phyloP scores from a whole-genome alignment of 305 asterid genomes.

The Fraxinus ornus region DNA sequence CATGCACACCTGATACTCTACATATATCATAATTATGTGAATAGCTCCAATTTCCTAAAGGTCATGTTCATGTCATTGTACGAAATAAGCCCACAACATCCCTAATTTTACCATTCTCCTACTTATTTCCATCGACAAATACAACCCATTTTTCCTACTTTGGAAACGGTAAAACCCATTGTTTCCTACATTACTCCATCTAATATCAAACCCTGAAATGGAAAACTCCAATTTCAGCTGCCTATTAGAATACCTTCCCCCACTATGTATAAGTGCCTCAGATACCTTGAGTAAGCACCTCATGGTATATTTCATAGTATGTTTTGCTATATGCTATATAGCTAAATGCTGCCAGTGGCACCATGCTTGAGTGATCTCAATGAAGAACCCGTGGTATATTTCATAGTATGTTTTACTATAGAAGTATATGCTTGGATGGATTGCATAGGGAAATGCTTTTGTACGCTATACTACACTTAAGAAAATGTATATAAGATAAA shows the following conservation, averaged over 20 bases:
- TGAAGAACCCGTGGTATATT: background rate
- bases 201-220: background rate
- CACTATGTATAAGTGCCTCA: background rate
- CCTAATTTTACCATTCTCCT: background rate
- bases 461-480: background rate
- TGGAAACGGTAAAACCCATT: constrained; percentile 11
- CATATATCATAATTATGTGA: background rate
- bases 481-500: background rate
- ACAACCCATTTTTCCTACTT: background rate
- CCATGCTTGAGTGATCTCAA: background rate
- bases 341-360: background rate
- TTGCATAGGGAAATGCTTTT: background rate
- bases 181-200: background rate
- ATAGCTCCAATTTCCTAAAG: background rate
- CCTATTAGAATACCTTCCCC: background rate
- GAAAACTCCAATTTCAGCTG: background rate
- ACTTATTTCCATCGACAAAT: background rate
- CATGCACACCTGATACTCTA: constrained; percentile 5
- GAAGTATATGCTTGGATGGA: background rate
- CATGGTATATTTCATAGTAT: too few species aligned
- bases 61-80: background rate
- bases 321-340: background rate
- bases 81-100: background rate
- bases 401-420: background rate
- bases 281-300: background rate